Conservation (phyloP, 148 eudicot species). For the Amaranthus palmeri region DNA sequence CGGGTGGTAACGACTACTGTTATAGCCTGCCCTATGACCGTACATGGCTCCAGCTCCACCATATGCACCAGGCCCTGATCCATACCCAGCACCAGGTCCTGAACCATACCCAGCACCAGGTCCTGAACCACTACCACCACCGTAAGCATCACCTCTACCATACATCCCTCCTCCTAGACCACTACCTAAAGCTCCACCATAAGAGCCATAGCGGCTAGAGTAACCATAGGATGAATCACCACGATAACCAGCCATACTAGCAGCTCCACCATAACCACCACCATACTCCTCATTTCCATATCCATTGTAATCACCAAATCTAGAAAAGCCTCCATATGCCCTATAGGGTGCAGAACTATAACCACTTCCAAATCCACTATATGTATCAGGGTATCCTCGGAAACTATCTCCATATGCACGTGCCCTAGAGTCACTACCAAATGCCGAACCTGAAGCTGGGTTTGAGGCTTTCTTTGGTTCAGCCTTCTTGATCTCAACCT, state of each 20-base stretch:
- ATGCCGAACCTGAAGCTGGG: conserved; percentile 47
- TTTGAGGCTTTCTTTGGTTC: conserved; percentile 78
- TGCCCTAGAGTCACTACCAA: conserved; percentile 41
- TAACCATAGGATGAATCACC: conserved; percentile 47
- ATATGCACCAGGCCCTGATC: conserved; percentile 26
- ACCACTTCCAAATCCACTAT: conserved; percentile 33
- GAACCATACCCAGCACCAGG: conserved; percentile 39
- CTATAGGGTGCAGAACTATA: conserved; percentile 38
- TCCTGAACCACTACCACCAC: conserved; percentile 47
- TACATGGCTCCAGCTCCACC: conserved; percentile 48
- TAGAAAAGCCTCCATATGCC: conserved; percentile 30
- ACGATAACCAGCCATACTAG: conserved; percentile 31
- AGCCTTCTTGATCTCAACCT: conserved; percentile 90
- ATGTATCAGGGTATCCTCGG: conserved; percentile 29
- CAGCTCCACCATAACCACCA: conserved; percentile 29
- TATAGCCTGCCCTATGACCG: conserved; percentile 65
- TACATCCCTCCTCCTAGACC: conserved; percentile 30
- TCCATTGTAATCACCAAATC: conserved; percentile 35
- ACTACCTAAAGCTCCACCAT: conserved; percentile 35
- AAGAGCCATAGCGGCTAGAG: conserved; percentile 35
- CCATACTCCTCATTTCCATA: conserved; percentile 30
- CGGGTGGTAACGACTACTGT: conserved; percentile 51
- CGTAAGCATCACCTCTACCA: conserved; percentile 42
- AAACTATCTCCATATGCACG: conserved; percentile 41
- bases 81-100: conserved; percentile 44